Percentiles rank a stretch among this genome's conserved stretches.
Evolutionary conservation across 805 yeast species (phyloP).

Genomic region (Ogataea siamensis): DNA sequence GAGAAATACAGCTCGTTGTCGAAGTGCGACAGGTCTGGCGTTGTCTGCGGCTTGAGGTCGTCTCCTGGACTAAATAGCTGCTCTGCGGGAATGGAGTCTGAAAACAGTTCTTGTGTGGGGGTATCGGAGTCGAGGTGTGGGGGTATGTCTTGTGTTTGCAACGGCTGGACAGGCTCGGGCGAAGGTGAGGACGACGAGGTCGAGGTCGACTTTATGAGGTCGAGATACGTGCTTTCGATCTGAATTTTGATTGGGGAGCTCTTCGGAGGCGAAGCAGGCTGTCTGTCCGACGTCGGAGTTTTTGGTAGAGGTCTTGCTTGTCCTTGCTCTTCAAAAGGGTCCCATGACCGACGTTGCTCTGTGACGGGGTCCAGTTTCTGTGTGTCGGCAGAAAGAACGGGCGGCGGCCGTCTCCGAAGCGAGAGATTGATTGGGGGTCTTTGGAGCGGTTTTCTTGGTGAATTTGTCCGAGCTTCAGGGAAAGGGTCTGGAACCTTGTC

Average conservation of each 20-base stretch:
- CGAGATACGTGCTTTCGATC: background rate
- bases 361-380: background rate
- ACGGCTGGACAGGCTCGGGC: background rate
- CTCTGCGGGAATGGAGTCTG: constrained; percentile 2
- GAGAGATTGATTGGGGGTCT: constrained; percentile 18
- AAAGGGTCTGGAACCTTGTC: constrained; percentile 6
- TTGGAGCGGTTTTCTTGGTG: constrained; percentile 12
- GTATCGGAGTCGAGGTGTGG: constrained; percentile 3
- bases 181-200: background rate
- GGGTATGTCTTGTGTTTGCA: no score
- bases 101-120: constrained; percentile 5
- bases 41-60: background rate
- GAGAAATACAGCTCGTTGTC: constrained; percentile 1
- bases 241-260: background rate
- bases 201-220: background rate
- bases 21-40: background rate
- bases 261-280: no score
- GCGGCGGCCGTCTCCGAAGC: constrained; percentile 23
- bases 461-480: background rate
- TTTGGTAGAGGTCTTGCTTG: background rate
- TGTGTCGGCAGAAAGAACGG: constrained; percentile 1
- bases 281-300: no score
- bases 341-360: background rate
- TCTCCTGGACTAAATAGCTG: background rate
- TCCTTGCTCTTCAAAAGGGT: background rate